These are phyloP conservation scores for Pleurozium schreberi DNA, from an alignment of 225 moss, liverwort and hornwort genomes.

Conservation along the genomic window DNA sequence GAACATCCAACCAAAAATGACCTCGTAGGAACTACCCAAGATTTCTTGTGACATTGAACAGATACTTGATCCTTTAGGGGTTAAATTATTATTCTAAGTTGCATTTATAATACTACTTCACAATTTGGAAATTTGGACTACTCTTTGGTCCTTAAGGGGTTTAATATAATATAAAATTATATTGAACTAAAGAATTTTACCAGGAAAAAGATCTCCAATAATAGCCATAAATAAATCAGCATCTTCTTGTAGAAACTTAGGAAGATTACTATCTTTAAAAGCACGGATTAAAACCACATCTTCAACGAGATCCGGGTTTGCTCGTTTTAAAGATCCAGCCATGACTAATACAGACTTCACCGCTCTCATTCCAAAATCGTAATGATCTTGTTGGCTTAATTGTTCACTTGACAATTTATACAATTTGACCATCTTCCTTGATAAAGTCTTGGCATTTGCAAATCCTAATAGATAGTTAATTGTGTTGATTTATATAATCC, in stretches of 20 bases:
- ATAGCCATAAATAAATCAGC: conserved; percentile 80
- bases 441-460: conserved; percentile 84
- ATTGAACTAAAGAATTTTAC: neutral
- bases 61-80: too few relatives aligned
- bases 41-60: too few relatives aligned
- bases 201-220: conserved; percentile 81
- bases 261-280: conserved; percentile 88
- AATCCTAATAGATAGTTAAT: conserved; percentile 5
- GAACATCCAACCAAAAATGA: too few relatives aligned
- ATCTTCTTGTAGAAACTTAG: conserved; percentile 78
- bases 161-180: too few relatives aligned
- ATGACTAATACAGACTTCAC: conserved; percentile 88
- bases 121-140: accelerated
- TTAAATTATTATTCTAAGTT: neutral
- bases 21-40: too few relatives aligned
- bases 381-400: conserved; percentile 90
- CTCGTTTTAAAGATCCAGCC: conserved; percentile 81
- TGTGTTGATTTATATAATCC: neutral
- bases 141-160: accelerated
- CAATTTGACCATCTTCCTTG: conserved; percentile 84
- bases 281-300: conserved; percentile 92
- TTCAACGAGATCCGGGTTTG: conserved; percentile 65
- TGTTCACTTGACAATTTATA: conserved; percentile 96
- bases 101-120: accelerated
- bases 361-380: conserved; percentile 93